Base-by-base conservation (phyloP, 495 filamentous ascomycete species). In the Penicillium steckii region DNA sequence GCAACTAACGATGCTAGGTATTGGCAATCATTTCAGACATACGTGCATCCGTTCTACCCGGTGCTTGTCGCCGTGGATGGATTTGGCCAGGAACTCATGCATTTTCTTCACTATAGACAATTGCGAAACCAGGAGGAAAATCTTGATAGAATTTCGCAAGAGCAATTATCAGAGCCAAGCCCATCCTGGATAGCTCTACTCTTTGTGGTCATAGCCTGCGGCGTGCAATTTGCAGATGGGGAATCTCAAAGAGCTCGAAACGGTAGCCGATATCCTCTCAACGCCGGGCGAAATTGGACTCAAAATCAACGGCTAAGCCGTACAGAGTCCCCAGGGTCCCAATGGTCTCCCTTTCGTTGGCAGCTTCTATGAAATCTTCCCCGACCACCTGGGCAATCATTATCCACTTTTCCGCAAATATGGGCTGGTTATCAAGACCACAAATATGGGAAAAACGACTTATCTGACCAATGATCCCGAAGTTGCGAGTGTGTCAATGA, bases 331-430 rank as follows among this genome's bases (percentile, higher is more conserved):
- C 18, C 72, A 69, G 3, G 78, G 78, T 0, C 80, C 79, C 0
- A 56, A 57, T 2, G 74, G 71, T 3, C 61, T 83, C 3, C 80
- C 80, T 5, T 58, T 68, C 18, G 69, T 79, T 18, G 80, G 80
- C 9, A 75, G 64, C 58, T 77, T 69, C 66, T 77, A 74, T 55
- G 80, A 82, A 51, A 61, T 83, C 32, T 83, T 70, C 55, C 79
- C 80, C 1, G 80, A 84, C 58, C 79, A 78, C 49, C 63, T 82
- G 3, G 80, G 80, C 8, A 84, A 84, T 60, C 72, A 83, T 55
- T 61, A 80, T 19, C 70, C 79, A 5, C 72, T 83, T 1, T 82
- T 81, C 51, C 62, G 69, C 13, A 63, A 68, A 46, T 82, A 80
- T 57, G 80, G 80, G 8, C 70, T 68, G 1, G 48, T 84, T 23